Base-by-base conservation (phyloP, 805 yeast genomes). In the Ogataea allantospora region DNA sequence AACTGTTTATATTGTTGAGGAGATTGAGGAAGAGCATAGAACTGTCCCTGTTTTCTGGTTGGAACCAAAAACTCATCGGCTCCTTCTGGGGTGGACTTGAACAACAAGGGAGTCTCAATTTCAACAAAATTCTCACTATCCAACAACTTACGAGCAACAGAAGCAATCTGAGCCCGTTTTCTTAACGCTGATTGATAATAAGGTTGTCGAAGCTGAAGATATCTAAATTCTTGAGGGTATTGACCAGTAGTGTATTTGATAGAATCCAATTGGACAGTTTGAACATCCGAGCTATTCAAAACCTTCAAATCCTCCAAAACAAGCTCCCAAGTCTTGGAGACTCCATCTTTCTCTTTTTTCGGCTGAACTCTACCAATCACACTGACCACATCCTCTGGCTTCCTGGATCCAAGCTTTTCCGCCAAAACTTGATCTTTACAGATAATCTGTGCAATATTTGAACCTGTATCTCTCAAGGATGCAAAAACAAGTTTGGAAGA, bases 1-100 rank as follows among this genome's bases (percentile, higher is more conserved):
- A 93, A 67, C 62, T 93, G 99, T 57, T 93, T 93, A 57, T 91
- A 93, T 57, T 93, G 99, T 58, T 93, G 99, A 0, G 99, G 99
- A 11, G 96, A 87, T 60, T 93, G 99, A 0, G 98, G 97, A 19
- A 93, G 68, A 0, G 99, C 97, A 58, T 91, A 93, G 60, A 85
- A 83, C 13, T 62, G 54, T 18, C 68, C 63, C 2, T 63, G 62
- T 11, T 73, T 65, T 47, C 98, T 71, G 0, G 97, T 87, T 1
- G 99, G 99, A 0, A 93, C 97, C 32, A 93, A 62, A 58, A 91
- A 93, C 62, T 93, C 99, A 25, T 95, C 71, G 1, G 99, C 99
- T 11, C 99, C 99, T 61, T 93, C 99, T 0, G 99, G 99, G 0
- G 99, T 93, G 2, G 96, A 85, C 55, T 93, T 89, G 70, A 93